Base-by-base conservation (phyloP, 306 rosid genomes). In the Cucurbita maxima region DNA sequence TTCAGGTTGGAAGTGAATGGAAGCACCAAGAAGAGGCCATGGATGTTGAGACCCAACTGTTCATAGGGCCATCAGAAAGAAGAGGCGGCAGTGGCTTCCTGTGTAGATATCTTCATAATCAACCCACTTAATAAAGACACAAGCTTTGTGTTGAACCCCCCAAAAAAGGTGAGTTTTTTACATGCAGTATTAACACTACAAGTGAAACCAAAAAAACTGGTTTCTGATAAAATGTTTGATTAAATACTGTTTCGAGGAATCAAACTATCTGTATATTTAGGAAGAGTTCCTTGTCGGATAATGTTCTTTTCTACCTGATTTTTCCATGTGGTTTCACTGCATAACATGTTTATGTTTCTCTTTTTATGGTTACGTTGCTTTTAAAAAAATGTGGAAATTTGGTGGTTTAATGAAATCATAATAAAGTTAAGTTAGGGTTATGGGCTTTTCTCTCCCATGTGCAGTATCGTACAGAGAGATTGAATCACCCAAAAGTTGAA, bases 21-120 rank as follows among this genome's bases (percentile, higher is more conserved):
- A 66, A 43, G 0, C 8, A 7, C 10, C 45, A 41, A 5, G 67
- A 41, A 3, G 67, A 45, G 9, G 78, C 52, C 30, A 55, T 69
- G 69, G 91, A 89, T 22, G 95, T 91, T 81, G 99, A 89, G 78
- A 89, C 95, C 7, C 90, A 88, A 12, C 82, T 91, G 80, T 85
- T 85, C 87, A 89, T 91, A 71, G 91, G 97, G 45, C 87, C 82
- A 56, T 92, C 97, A 0, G 64, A 76, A 77, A 79, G 82, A 69
- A 62, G 80, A 71, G 64, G 14, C 36, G 22, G 10, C 13, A 45
- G 60, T 25, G 45, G 20, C 43, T 34, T 59, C 44, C 47, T 15
- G 8, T 69, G 12, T 16, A 41, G 34, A 56, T 12, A 75, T 44
- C 63, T 52, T 4, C 11, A 36, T 5, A 40, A 30, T 13, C 64